A percentile compares a stretch with the other conserved stretches of the same genome.
phyloP scores from a whole-genome alignment of 2,329 filamentous ascomycete genomes.

The Colletotrichum sp. region DNA sequence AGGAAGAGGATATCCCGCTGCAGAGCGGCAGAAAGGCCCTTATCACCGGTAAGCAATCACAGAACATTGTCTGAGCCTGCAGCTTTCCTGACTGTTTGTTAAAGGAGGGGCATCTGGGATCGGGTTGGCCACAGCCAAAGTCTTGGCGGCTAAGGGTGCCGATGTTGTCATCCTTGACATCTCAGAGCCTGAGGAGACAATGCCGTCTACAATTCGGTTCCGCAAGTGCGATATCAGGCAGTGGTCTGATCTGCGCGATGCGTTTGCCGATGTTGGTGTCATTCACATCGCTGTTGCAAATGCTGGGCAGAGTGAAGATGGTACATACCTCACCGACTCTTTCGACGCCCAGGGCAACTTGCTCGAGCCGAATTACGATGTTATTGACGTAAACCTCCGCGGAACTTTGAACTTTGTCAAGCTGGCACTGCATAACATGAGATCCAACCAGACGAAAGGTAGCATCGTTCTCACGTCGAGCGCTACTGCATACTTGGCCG shows the following conservation, averaged over 20 bases:
- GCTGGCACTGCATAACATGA: slow-evolving; percentile 33
- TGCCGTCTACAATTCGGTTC: neutral
- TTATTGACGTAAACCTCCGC: slow-evolving; percentile 39
- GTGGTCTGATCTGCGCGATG: neutral
- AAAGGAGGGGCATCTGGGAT: neutral
- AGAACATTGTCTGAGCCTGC: neutral
- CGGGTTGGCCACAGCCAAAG: neutral
- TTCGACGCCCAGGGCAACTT: neutral
- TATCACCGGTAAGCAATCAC: neutral
- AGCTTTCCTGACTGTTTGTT: neutral
- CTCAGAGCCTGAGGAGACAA: neutral
- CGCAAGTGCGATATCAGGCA: neutral
- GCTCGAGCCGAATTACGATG: slow-evolving; percentile 14
- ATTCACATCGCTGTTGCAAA: neutral
- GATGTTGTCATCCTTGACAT: neutral
- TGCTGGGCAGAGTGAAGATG: neutral
- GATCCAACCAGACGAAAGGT: slow-evolving; percentile 25
- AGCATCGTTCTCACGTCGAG: slow-evolving; percentile 44
- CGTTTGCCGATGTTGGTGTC: neutral
- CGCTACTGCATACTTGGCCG: slow-evolving; percentile 40
- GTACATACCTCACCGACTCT: neutral
- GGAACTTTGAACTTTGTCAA: slow-evolving; percentile 37
- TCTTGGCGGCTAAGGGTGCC: neutral
- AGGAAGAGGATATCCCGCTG: neutral
- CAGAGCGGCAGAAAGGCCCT: neutral